A percentile compares a stretch with the other conserved stretches of the same genome.
These are phyloP conservation scores for Mimosa pudica DNA, from an alignment of 306 rosid genomes.

Conservation along the genomic window DNA sequence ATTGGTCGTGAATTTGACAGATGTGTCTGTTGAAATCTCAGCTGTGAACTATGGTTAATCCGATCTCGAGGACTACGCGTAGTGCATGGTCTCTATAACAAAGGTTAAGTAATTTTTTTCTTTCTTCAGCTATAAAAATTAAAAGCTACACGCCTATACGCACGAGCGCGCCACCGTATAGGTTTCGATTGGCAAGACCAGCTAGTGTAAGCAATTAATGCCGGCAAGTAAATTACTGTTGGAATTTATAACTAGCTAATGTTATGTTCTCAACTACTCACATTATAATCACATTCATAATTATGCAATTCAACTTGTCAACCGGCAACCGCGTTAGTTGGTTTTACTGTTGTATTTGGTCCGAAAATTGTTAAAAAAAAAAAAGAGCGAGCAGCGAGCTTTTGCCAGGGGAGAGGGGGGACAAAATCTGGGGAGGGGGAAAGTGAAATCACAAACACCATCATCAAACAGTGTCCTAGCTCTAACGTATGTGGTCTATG, in stretches of 20 bases:
- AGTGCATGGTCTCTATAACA: neutral
- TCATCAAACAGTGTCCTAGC: constrained; percentile 27
- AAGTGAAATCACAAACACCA: neutral
- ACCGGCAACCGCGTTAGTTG: no score
- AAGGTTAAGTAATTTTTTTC: neutral
- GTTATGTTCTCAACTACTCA: neutral
- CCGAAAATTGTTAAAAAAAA: no score
- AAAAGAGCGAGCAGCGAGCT: no score
- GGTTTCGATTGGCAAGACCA: neutral
- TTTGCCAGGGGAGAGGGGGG: neutral
- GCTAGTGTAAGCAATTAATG: neutral
- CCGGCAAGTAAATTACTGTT: neutral
- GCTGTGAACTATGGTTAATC: neutral
- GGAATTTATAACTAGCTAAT: neutral
- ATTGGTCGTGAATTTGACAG: neutral
- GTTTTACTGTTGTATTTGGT: no score
- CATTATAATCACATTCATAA: neutral
- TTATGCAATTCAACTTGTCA: neutral
- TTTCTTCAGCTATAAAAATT: neutral
- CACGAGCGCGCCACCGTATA: neutral
- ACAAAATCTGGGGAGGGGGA: constrained; percentile 17
- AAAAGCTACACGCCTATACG: neutral
- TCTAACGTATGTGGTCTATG: constrained; percentile 14
- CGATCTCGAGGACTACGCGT: neutral
- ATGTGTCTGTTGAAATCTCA: neutral